These are phyloP conservation scores for Leucosporidium creatinivorum DNA, from an alignment of 768 basidiomycete species.

Conservation along the genomic window DNA sequence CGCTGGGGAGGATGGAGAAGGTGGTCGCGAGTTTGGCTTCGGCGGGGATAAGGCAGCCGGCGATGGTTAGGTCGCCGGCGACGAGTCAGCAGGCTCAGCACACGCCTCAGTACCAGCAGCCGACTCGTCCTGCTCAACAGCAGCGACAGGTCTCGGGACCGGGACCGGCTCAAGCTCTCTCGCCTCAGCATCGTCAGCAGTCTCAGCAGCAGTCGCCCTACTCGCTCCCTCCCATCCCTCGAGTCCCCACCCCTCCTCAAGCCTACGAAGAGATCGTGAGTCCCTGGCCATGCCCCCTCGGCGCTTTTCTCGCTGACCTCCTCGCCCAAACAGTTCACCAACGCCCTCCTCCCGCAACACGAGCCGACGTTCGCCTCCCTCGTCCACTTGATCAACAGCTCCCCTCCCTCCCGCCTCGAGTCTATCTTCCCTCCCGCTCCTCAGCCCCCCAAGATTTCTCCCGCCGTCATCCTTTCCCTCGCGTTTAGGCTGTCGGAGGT, in stretches of 20 bases:
- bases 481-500: constrained; percentile 23
- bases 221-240: constrained; percentile 20
- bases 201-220: neutral
- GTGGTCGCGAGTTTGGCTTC: neutral
- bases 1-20: constrained; percentile 20
- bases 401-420: constrained; percentile 15
- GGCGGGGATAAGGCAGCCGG: neutral
- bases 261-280: constrained; percentile 23
- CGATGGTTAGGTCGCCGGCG: no score
- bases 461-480: constrained; percentile 20
- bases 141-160: neutral
- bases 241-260: constrained; percentile 7
- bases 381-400: constrained; percentile 11
- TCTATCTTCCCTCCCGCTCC: constrained; percentile 18
- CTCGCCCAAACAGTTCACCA: constrained; percentile 10
- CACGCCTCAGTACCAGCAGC: neutral
- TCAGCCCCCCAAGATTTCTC: neutral
- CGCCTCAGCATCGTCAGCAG: neutral
- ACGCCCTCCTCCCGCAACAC: constrained; percentile 21
- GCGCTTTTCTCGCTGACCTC: no score
- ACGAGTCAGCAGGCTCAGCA: no score
- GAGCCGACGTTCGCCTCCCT: constrained; percentile 21
- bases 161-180: neutral
- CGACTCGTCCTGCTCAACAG: neutral
- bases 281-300: no score